Base-by-base conservation (phyloP, 306 rosid genomes). In the Vicia faba region DNA sequence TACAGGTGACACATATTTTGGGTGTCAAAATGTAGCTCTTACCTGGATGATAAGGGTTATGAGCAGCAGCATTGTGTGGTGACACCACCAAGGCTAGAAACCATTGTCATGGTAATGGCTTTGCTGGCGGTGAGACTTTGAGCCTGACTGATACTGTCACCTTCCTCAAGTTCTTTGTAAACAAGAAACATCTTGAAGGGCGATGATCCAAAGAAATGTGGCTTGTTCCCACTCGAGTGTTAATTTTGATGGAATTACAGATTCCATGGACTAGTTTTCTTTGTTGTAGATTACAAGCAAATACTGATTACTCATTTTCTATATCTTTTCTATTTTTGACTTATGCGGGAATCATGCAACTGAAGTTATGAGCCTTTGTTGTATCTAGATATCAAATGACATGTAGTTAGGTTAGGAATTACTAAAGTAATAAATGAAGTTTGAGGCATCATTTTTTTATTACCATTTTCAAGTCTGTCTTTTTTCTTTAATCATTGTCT, bases 1-100 rank as follows among this genome's bases (percentile, higher is more conserved):
- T 64, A 75, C 69, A 65, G 83, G 86, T 81, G 87, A 83, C 85
- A 46, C 80, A 76, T 80, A 72, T 76, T 61, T 82, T 78, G 66
- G 18, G 81, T 71, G 65, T 78, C 60, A 68, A 58, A 66, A 67
- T 65, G 26, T 78, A 64, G 72, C 72, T 77, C 68, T 72, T 59
- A 60, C 79, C 45, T 45, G 38, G 81, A 82, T 72, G 33, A 36
- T 82, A 81, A 69, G 74, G 73, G 81, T 53, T 48, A 58, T 10
- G 72, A 68, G 61, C 38, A 46, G 4, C 71, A 65, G 68, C 64
- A 48, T 69, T 63, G 23, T 75, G 63, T 19, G 54, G 55, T 29
- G 46, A 71, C 11, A 4, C 53, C 76, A 59, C 68, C 64, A 57
- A 43, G 71, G 74, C 31, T 48, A 61, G 66, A 58, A 44, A 44